These are phyloP conservation scores for Aureobasidium sp. DNA, from an alignment of 2,329 filamentous ascomycete genomes.

Conservation along the genomic window DNA sequence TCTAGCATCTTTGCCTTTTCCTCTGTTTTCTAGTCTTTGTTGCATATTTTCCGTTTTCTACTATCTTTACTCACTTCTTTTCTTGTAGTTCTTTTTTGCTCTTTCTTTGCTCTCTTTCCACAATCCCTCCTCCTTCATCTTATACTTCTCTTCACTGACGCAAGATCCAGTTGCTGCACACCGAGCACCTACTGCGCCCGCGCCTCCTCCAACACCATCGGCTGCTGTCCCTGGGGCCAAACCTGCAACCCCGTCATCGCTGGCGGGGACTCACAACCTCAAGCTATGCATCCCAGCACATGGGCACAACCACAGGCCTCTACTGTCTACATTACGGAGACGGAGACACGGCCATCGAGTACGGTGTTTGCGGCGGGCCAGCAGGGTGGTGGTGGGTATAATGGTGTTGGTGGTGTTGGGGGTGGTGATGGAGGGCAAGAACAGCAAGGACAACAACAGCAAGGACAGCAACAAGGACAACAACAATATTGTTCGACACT, in stretches of 20 bases:
- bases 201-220: constrained; percentile 25
- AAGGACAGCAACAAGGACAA: not conserved
- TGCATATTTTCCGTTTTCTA: no score
- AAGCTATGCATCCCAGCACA: constrained; percentile 16
- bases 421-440: no score
- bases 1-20: no score
- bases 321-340: constrained; percentile 18
- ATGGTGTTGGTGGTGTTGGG: not conserved
- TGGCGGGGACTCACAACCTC: constrained; percentile 15
- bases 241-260: constrained; percentile 24
- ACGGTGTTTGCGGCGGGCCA: constrained; percentile 17
- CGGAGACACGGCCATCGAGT: constrained; percentile 15
- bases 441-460: no score
- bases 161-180: constrained; percentile 28
- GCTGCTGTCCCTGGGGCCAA: constrained; percentile 29
- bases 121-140: not conserved
- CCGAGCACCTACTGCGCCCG: constrained; percentile 27
- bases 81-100: no score
- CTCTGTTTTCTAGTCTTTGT: no score
- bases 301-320: constrained; percentile 17
- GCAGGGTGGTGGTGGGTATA: not conserved
- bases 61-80: no score
- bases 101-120: no score
- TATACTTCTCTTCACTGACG: not conserved
- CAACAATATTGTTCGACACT: constrained; percentile 28